Base-by-base conservation (phyloP, 2,329 filamentous ascomycete species). In the Alternaria hordeiaustralica region DNA sequence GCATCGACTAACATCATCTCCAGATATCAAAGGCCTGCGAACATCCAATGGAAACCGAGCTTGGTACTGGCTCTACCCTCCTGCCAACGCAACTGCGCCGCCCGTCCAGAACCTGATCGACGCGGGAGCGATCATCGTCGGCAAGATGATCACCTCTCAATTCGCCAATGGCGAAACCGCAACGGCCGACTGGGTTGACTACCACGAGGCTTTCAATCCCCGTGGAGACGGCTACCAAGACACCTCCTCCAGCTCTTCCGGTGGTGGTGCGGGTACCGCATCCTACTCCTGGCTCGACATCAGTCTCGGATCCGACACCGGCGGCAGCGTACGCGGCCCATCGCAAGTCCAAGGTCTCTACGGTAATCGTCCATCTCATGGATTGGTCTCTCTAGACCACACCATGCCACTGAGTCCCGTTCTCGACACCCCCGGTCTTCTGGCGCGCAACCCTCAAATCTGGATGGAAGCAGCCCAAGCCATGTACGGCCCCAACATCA, bases 11-110 rank as follows among this genome's bases (percentile, higher is more conserved):
- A 91, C 67, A 87, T 89, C 50, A 88, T 84, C 69, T 8, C 1
- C 1, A 61, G 82, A 88, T 65, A 76, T 90, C 43, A 82, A 84
- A 21, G 89, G 89, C 2, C 75, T 89, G 0, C 82, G 82, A 12
- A 89, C 87, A 0, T 83, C 83, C 1, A 81, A 86, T 30, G 89
- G 88, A 0, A 90, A 88, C 58, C 80, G 86, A 30, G 85, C 88
- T 2, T 91, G 86, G 82, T 84, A 84, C 21, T 78, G 84, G 33
- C 75, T 90, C 3, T 86, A 88, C 58, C 79, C 81, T 1, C 71
- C 82, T 3, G 79, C 82, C 0, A 82, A 77, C 2, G 71, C 69
- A 3, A 89, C 86, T 2, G 85, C 86, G 0, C 72, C 83, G 0
- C 81, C 85, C 2, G 82, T 89, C 0, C 85, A 88, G 55, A 80